Conservation (phyloP, 495 filamentous ascomycete genomes). For the Parmelia sp. region DNA sequence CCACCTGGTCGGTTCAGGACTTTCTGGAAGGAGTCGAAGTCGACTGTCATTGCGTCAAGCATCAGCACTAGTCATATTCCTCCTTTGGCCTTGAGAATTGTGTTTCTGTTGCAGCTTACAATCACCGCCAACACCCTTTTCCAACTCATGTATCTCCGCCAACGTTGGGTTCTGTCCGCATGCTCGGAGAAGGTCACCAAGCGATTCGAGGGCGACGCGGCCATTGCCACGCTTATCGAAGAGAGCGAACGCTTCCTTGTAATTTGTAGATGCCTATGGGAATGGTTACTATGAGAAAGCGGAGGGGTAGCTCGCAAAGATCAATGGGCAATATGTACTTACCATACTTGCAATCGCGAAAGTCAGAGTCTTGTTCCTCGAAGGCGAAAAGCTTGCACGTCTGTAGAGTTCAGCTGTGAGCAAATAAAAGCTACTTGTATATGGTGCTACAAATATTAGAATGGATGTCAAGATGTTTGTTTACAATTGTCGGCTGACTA, state of each 20-base stretch:
- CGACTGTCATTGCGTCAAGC: slow-evolving; percentile 51
- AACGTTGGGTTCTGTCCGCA: slow-evolving; percentile 97
- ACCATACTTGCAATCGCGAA: slow-evolving; percentile 4
- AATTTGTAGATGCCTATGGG: slow-evolving; percentile 90
- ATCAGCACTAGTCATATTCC: background rate
- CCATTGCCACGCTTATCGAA: slow-evolving; percentile 98
- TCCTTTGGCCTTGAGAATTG: background rate
- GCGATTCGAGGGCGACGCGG: slow-evolving; percentile 73
- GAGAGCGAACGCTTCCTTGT: slow-evolving; percentile 99
- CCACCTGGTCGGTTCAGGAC: slow-evolving; percentile 95
- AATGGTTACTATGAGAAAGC: background rate
- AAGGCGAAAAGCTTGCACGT: background rate
- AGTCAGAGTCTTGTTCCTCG: background rate
- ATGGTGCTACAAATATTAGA: background rate
- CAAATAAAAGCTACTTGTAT: background rate
- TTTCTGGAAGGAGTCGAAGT: slow-evolving; percentile 94
- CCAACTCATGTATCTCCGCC: slow-evolving; percentile 81
- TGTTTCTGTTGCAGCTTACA: slow-evolving; percentile 50
- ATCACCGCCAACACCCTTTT: slow-evolving; percentile 79
- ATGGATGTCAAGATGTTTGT: slow-evolving; percentile 11
- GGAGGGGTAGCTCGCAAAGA: background rate
- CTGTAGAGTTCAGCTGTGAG: too few relatives aligned
- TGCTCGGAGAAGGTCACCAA: slow-evolving; percentile 89
- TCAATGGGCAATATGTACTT: background rate
- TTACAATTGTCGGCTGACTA: slow-evolving; percentile 17